Percentiles rank a stretch among this genome's conserved stretches.
Conservation (phyloP, 2,329 filamentous ascomycete species). For the Alternaria longipes region DNA sequence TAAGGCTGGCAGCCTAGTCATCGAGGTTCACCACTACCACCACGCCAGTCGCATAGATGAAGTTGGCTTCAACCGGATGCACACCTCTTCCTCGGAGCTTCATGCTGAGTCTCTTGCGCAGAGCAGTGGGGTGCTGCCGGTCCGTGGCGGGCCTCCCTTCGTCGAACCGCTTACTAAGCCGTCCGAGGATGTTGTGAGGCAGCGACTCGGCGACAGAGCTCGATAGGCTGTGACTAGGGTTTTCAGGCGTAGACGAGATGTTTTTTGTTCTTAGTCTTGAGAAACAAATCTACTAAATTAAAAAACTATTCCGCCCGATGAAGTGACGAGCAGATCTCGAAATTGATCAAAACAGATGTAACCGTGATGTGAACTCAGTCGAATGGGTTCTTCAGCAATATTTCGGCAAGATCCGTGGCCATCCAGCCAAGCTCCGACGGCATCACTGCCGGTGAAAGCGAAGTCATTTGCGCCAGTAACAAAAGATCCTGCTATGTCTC, state of each 20-base stretch:
- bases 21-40: constrained; percentile 16
- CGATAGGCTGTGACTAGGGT: too few relatives aligned
- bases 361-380: not conserved
- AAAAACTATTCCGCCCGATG: too few relatives aligned
- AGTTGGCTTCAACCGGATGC: constrained; percentile 4
- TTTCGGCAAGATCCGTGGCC: not conserved
- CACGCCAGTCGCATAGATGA: constrained; percentile 6
- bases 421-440: not conserved
- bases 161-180: not conserved
- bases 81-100: constrained; percentile 5
- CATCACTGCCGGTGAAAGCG: not conserved
- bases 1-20: constrained; percentile 13
- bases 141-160: not conserved
- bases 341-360: not conserved
- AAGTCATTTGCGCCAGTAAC: not conserved
- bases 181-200: constrained; percentile 5
- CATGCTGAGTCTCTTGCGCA: constrained; percentile 1
- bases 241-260: too few relatives aligned
- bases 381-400: not conserved
- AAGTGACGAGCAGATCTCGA: too few relatives aligned
- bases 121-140: not conserved
- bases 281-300: too few relatives aligned
- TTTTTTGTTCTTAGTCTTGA: too few relatives aligned
- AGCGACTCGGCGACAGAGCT: not conserved
- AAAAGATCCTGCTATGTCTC: not conserved